Base-by-base conservation (phyloP, 2,329 filamentous ascomycete species). In the Talaromyces funiculosus region DNA sequence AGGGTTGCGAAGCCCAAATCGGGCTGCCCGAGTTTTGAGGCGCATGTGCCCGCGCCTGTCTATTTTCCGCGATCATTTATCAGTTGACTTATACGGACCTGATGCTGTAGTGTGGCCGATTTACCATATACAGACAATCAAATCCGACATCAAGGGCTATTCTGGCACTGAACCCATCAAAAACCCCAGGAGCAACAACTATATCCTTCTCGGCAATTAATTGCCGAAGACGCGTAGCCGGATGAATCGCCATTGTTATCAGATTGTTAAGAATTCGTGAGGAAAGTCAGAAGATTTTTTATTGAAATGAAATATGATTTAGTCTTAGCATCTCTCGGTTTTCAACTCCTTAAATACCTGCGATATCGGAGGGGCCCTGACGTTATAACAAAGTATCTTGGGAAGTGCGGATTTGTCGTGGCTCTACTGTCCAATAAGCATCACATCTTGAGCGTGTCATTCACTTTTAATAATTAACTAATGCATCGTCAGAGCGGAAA, bases 71-170 rank as follows among this genome's bases (percentile, higher is more conserved):
- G 37, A 14, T 38, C n/a, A 18, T 38, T 16, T 38, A 16, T 38
- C 1, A 38, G 37, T 18, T 16, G 8, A 38, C n/a, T 7, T 38
- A 16, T 38, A 6, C 16, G 4, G 3, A n/a, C 8, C 3, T 16
- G 18, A 18, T 7, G 3, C 31, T 5, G 31, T 33, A n/a, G n/a
- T 38, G 6, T 2, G 16, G 14, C 5, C n/a, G 16, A 1, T 16
- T 7, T n/a, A 38, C 87, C 83, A 82, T 82, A 65, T 82, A 82
- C 62, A 82, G 68, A 8, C 76, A 76, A 60, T 80, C 75, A 61
- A 81, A 82, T 35, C 80, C 80, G 7, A 77, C 71, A 33, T 76
- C 73, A 29, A 82, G 73, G 26, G 80, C 80, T 16, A 80, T 75
- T 26, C 78, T 75, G 37, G 80, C 79, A 8, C 79, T 79, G 18